Evolutionary conservation across 306 rosid species (phyloP), one percentile per base, ranked within the genome.

Genomic region (Potentilla sterilis): DNA sequence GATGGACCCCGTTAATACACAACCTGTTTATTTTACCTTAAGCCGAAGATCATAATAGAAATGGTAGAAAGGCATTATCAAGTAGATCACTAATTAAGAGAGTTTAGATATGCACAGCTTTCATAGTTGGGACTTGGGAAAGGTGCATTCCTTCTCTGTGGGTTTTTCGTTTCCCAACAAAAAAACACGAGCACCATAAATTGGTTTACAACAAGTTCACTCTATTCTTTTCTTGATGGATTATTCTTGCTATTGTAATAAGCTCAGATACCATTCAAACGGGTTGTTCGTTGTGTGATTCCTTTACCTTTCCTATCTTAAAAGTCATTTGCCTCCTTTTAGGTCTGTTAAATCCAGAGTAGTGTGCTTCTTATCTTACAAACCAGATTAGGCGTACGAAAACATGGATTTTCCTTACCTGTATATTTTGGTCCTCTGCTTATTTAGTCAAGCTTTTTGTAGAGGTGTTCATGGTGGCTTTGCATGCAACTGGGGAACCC

Each of bases 401-500:
- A 61, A 42, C 43, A 93, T 91, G 97, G 92, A 82, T 62, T 76
- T 78, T 19, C 80, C 81, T 64, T 71, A 0, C 75, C 69, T 71
- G 7, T 86, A 79, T 57, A 16, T 90, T 66, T 42, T 86, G 67
- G 76, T 91, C 54, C 49, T 95, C 18, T 83, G 87, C 80, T 66
- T 87, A 58, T 51, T 86, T 44, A 73, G 85, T 54, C 88, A 76
- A 73, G 81, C 85, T 44, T 64, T 88, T 15, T 38, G 58, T 22
- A 81, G 73, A 46, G 89, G 89, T 11, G 89, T 69, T 8, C 7
- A 18, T 55, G 98, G 98, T 42, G 93, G 97, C 11, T 83, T 92
- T 19, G 96, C 93, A 14, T 80, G 82, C 67, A 95, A 95, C 75
- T 95, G 97, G 99, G 99, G 99, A 48, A 85, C 93, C 1, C 92